Base-by-base conservation (phyloP, 805 yeast species). In the Yamadazyma paraphyllophila region DNA sequence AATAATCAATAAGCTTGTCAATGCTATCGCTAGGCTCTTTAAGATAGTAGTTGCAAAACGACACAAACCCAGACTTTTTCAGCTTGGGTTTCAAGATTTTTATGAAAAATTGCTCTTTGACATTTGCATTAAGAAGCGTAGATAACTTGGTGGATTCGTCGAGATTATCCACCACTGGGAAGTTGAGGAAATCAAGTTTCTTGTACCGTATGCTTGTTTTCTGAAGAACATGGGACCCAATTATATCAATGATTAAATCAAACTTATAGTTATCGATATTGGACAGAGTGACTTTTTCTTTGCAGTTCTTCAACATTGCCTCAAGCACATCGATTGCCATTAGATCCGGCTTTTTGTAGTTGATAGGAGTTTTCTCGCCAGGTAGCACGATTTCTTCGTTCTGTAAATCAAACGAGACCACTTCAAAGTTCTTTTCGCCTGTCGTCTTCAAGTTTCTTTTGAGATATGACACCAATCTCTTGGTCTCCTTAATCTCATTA, bases 201-300 rank as follows among this genome's bases (percentile, higher is more conserved):
- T 56, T 49, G 50, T 65, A 59, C 39, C 60, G 58, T 15, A 66
- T 55, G 3, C 60, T 36, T 31, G 54, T 49, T n/a, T 57, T 54
- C 41, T 69, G 73, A 38, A 71, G 65, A 46, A 62, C 62, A 48
- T 62, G 65, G 45, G 71, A 55, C n/a, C 77, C 77, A 8, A 66
- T 55, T 14, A 71, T 62, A 48, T 71, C 77, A 15, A 71, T 55
- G 34, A 71, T 57, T 29, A 63, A 47, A 49, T 71, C 77, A 42
- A 69, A 53, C 37, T 63, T 65, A 48, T 58, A 61, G 29, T 56
- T 47, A 40, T 58, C 48, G 32, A 65, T 32, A 44, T 63, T 67
- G 20, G 31, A 27, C 5, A 36, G 37, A 32, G 44, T 49, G 3
- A 69, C 55, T 15, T 38, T 44, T 32, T 57, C 62, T 7, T 56